Conservation (phyloP, 768 basidiomycete genomes). For the Filobasidium floriforme region DNA sequence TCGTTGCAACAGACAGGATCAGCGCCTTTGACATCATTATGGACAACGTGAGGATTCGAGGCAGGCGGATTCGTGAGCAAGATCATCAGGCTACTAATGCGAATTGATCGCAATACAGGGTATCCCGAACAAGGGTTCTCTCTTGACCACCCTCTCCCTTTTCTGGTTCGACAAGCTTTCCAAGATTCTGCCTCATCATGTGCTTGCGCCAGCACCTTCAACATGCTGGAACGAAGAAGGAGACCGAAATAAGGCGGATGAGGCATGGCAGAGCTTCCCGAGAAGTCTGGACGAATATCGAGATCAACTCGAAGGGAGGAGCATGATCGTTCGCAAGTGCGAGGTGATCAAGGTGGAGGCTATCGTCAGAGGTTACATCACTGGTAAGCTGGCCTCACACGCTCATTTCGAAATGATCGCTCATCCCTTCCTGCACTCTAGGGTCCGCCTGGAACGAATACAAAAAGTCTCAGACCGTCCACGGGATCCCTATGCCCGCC, state of each 20-base stretch:
- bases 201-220: conserved; percentile 43
- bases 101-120: conserved; percentile 53
- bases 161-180: conserved; percentile 89
- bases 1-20: conserved; percentile 91
- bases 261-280: conserved; percentile 60
- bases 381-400: conserved; percentile 56
- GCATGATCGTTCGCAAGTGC: conserved; percentile 86
- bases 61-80: too few relatives aligned
- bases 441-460: conserved; percentile 97
- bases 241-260: background rate
- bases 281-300: conserved; percentile 64
- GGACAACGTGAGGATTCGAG: conserved; percentile 61
- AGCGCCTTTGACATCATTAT: conserved; percentile 95
- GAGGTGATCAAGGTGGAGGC: conserved; percentile 85
- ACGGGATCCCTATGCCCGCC: conserved; percentile 67
- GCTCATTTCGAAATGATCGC: background rate
- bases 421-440: conserved; percentile 39
- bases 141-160: conserved; percentile 79
- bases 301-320: conserved; percentile 68
- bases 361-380: conserved; percentile 91
- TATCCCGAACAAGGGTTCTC: conserved; percentile 84
- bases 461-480: conserved; percentile 74
- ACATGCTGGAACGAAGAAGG: conserved; percentile 10
- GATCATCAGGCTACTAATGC: background rate
- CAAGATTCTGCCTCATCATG: conserved; percentile 77